Percentiles rank a stretch among this genome's conserved stretches.
phyloP scores from a whole-genome alignment of 495 filamentous ascomycete genomes.

The Hypoxylon lienhwacheense region DNA sequence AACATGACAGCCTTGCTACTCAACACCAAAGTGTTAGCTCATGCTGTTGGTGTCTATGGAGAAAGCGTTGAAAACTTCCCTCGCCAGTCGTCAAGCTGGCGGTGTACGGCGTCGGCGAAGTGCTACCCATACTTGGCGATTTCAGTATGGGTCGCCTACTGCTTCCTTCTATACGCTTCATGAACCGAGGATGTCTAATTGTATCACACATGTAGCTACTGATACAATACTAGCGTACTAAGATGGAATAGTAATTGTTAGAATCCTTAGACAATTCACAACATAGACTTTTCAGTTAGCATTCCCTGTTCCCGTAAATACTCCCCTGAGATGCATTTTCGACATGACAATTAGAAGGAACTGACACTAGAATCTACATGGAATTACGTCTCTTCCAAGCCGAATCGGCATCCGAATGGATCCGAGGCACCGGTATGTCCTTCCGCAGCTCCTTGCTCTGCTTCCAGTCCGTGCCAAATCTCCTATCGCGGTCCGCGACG shows the following conservation, averaged over 20 bases:
- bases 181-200: background rate
- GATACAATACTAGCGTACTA: background rate
- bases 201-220: background rate
- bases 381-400: conserved; percentile 35
- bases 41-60: conserved; percentile 22
- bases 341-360: no score
- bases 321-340: background rate
- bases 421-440: conserved; percentile 58
- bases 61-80: conserved; percentile 11
- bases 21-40: conserved; percentile 31
- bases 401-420: conserved; percentile 58
- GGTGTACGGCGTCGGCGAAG: background rate
- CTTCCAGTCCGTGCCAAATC: conserved; percentile 62
- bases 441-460: conserved; percentile 65
- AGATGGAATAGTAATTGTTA: conserved; percentile 20
- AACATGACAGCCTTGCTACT: conserved; percentile 16
- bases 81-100: background rate
- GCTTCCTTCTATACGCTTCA: background rate
- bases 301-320: background rate
- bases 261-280: conserved; percentile 9
- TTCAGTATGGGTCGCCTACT: conserved; percentile 1
- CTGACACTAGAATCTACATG: conserved; percentile 9
- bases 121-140: background rate
- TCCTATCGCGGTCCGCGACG: conserved; percentile 65
- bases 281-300: conserved; percentile 4